These are phyloP conservation scores for Cladophialophora yegresii DNA, from an alignment of 2,329 filamentous ascomycete genomes.

Conservation along the genomic window DNA sequence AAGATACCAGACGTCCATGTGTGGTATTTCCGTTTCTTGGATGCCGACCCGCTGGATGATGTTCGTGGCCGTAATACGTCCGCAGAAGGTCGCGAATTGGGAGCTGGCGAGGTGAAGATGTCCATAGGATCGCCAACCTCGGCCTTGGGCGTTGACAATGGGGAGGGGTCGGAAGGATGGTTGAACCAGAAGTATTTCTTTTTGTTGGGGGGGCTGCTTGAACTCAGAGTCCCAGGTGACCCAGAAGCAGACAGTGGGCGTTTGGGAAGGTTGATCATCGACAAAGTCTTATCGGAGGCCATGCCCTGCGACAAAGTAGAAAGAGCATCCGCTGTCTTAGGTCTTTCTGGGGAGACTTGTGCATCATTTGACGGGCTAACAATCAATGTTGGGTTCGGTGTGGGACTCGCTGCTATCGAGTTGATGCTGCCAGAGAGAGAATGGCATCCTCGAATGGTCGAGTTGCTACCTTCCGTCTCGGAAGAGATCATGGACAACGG, in stretches of 20 bases:
- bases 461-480: conserved; percentile 75
- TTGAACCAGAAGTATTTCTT: conserved; percentile 39
- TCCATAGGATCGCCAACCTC: conserved; percentile 34
- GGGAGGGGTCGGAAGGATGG: conserved; percentile 39
- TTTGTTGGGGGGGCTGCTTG: conserved; percentile 35
- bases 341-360: conserved; percentile 41
- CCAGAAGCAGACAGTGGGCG: conserved; percentile 47
- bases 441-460: conserved; percentile 68
- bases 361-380: conserved; percentile 23
- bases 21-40: conserved; percentile 74
- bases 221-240: conserved; percentile 33
- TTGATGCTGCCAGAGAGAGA: conserved; percentile 78
- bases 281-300: conserved; percentile 39
- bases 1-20: conserved; percentile 58
- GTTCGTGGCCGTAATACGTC: conserved; percentile 36
- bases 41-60: conserved; percentile 45
- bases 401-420: conserved; percentile 62
- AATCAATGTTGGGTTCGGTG: conserved; percentile 46
- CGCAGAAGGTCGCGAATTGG: conserved; percentile 11
- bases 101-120: conserved; percentile 9
- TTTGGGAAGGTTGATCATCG: conserved; percentile 39
- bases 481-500: conserved; percentile 82
- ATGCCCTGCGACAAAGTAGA: conserved; percentile 30
- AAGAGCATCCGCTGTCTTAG: conserved; percentile 49
- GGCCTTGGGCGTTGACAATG: conserved; percentile 40